phyloP scores from a whole-genome alignment of 768 basidiomycete species.

The Psilocybe cubensis region DNA sequence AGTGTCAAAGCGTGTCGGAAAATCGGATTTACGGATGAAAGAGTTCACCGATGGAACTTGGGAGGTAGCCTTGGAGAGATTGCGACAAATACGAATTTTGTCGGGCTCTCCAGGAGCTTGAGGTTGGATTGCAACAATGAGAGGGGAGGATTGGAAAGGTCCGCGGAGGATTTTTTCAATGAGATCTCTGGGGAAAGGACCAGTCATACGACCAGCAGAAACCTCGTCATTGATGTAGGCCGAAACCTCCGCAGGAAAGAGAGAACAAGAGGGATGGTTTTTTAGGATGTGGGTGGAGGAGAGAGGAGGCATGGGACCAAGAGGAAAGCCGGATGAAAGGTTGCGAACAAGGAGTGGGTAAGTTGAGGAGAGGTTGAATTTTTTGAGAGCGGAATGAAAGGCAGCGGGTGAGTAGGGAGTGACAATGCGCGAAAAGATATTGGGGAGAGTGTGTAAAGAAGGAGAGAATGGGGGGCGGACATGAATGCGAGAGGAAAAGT shows the following conservation, averaged over 20 bases:
- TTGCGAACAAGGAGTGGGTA: neutral
- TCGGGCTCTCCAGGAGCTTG: constrained; percentile 25
- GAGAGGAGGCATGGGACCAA: too few species aligned
- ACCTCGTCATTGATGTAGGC: constrained; percentile 25
- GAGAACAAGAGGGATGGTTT: too few species aligned
- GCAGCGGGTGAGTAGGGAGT: too few species aligned
- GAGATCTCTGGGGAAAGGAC: constrained; percentile 19
- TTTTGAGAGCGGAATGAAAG: too few species aligned
- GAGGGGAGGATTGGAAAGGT: constrained; percentile 30
- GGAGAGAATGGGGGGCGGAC: too few species aligned
- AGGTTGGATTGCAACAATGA: constrained; percentile 24
- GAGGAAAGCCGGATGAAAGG: too few species aligned
- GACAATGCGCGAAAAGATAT: too few species aligned
- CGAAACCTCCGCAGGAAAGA: too few species aligned
- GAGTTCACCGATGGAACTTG: constrained; percentile 24
- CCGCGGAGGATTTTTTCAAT: constrained; percentile 23
- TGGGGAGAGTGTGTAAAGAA: too few species aligned
- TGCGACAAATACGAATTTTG: constrained; percentile 29
- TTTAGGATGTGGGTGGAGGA: too few species aligned
- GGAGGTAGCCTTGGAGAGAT: constrained; percentile 27
- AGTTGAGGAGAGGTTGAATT: neutral
- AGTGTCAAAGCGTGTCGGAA: constrained; percentile 30
- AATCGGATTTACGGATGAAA: constrained; percentile 24
- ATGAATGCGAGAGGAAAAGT: too few species aligned
- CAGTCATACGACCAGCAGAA: constrained; percentile 23